Percentiles rank a stretch among this genome's conserved stretches.
Conservation (phyloP, 768 basidiomycete genomes). For the Boletus eberwhitei region DNA sequence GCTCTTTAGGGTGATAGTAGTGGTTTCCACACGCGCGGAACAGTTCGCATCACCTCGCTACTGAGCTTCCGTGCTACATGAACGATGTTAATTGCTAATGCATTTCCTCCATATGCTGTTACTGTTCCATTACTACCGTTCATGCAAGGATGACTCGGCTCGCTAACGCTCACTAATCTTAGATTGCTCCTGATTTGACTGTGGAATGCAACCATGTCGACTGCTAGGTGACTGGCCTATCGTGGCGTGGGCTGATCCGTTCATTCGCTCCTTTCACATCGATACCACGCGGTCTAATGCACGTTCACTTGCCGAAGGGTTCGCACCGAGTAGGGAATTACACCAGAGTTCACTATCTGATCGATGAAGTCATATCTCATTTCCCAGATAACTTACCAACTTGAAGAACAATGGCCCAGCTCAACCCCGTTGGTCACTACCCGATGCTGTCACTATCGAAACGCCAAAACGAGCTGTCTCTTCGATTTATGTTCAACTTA, state of each 20-base stretch:
- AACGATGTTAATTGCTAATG: slow-evolving; percentile 7
- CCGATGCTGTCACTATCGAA: slow-evolving; percentile 4
- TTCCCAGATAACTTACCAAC: slow-evolving; percentile 2
- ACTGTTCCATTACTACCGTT: not conserved
- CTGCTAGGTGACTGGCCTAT: not conserved
- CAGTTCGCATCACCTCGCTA: slow-evolving; percentile 7
- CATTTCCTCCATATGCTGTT: not conserved
- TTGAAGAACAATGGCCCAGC: slow-evolving; percentile 2
- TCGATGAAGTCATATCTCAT: slow-evolving; percentile 6
- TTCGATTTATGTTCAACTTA: not conserved
- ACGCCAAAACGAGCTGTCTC: not conserved
- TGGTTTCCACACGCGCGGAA: slow-evolving; percentile 8
- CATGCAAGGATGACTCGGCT: slow-evolving; percentile 5
- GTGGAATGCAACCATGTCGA: not conserved
- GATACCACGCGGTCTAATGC: not conserved
- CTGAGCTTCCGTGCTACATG: slow-evolving; percentile 6
- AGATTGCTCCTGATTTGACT: slow-evolving; percentile 8
- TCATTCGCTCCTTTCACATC: not conserved
- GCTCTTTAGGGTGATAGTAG: slow-evolving; percentile 21
- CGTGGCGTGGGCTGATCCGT: slow-evolving; percentile 3
- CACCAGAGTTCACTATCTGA: not conserved
- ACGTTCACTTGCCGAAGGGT: not conserved
- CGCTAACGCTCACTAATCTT: not conserved
- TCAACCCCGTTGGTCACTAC: not conserved
- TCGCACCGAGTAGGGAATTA: not conserved